Conservation (phyloP, 768 basidiomycete species). For the Russula olivacea region DNA sequence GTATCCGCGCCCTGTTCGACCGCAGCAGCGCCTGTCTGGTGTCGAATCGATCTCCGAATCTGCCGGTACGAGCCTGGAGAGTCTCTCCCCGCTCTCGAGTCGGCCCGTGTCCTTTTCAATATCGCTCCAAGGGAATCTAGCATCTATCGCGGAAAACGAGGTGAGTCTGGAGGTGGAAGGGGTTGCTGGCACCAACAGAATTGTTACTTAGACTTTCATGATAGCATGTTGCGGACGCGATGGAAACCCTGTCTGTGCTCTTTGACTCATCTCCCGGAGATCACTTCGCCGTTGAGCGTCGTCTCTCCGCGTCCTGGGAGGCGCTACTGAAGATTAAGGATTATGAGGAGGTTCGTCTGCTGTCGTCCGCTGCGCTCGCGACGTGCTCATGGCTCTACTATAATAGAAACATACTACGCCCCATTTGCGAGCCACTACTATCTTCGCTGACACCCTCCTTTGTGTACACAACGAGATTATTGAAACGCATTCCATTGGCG, state of each 20-base stretch:
- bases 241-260: neutral
- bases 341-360: neutral
- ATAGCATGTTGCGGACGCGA: conserved; percentile 1
- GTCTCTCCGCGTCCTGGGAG: too few relatives aligned
- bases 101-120: neutral
- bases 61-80: neutral
- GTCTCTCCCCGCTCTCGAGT: neutral
- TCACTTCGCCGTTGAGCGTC: too few relatives aligned
- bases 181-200: too few relatives aligned
- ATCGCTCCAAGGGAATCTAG: neutral
- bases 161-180: too few relatives aligned
- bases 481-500: neutral
- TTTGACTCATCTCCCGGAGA: too few relatives aligned
- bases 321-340: too few relatives aligned
- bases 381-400: neutral
- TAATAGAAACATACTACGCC: neutral
- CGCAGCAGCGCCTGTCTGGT: neutral
- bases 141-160: neutral
- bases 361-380: neutral
- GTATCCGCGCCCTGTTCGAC: conserved; percentile 12
- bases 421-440: neutral
- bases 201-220: neutral
- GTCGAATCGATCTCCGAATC: neutral
- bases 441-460: conserved; percentile 7
- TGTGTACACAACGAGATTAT: conserved; percentile 11